Conservation (phyloP, 495 filamentous ascomycete species). For the Penicillium antarcticum region DNA sequence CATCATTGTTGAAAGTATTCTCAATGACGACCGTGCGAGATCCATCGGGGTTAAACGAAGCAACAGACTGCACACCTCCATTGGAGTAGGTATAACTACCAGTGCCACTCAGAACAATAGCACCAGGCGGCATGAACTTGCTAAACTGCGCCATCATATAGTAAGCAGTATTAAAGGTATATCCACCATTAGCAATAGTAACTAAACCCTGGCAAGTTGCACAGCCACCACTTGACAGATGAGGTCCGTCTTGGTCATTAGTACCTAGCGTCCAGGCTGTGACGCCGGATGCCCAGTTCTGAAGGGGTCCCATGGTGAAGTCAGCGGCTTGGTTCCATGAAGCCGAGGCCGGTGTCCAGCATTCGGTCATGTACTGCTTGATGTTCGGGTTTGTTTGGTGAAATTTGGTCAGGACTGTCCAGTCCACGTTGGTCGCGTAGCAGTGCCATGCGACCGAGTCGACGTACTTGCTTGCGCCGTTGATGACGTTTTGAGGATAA, state of each 20-base stretch:
- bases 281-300: conserved; percentile 54
- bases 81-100: conserved; percentile 46
- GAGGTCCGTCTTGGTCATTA: conserved; percentile 47
- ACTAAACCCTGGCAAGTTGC: conserved; percentile 48
- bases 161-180: conserved; percentile 47
- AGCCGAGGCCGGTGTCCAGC: conserved; percentile 46
- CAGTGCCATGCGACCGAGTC: conserved; percentile 55
- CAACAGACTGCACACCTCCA: conserved; percentile 47
- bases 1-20: conserved; percentile 49
- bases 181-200: conserved; percentile 41
- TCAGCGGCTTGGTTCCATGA: conserved; percentile 48
- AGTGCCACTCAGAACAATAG: conserved; percentile 40
- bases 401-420: conserved; percentile 49
- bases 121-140: conserved; percentile 53
- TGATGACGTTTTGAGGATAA: conserved; percentile 49
- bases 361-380: conserved; percentile 59
- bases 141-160: conserved; percentile 58
- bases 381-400: conserved; percentile 41
- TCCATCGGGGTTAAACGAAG: conserved; percentile 50
- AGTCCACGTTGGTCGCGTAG: conserved; percentile 46
- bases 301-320: conserved; percentile 54
- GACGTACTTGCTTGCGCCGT: conserved; percentile 40
- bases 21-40: conserved; percentile 50
- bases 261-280: conserved; percentile 55
- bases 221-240: conserved; percentile 48